A percentile compares a stretch with the other conserved stretches of the same genome.
Evolutionary conservation across 805 yeast species (phyloP).

Genomic region (Candida chilensis): DNA sequence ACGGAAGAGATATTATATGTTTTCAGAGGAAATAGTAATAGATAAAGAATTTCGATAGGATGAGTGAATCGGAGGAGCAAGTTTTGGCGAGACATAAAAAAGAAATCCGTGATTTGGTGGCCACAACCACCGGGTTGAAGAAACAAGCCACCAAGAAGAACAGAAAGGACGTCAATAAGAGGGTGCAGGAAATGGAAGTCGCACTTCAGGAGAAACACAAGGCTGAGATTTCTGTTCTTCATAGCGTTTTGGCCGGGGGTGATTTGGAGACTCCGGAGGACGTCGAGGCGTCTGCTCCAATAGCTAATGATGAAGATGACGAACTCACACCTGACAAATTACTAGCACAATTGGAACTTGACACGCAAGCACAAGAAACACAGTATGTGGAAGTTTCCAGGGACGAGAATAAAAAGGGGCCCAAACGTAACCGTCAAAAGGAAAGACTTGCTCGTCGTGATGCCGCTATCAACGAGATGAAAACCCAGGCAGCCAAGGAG

Average conservation of each 20-base stretch:
- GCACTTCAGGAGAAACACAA: constrained; percentile 46
- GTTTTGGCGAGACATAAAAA: constrained; percentile 55
- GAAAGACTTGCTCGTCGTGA: constrained; percentile 74
- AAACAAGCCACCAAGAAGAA: constrained; percentile 79
- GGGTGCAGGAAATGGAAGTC: constrained; percentile 51
- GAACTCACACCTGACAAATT: constrained; percentile 62
- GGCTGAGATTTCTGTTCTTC: constrained; percentile 24
- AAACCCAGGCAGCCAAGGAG: constrained; percentile 63
- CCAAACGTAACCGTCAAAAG: constrained; percentile 68
- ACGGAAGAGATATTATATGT: too few relatives aligned
- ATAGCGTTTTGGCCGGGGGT: constrained; percentile 2
- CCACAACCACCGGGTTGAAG: constrained; percentile 65
- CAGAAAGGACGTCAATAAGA: constrained; percentile 52
- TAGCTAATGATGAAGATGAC: constrained; percentile 21
- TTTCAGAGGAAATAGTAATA: neutral
- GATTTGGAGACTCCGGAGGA: constrained; percentile 3
- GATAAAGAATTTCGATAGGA: too few relatives aligned
- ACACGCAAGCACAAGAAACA: constrained; percentile 12
- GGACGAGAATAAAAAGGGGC: constrained; percentile 1
- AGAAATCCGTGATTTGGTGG: constrained; percentile 58
- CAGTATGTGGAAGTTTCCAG: constrained; percentile 3
- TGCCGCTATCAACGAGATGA: constrained; percentile 52
- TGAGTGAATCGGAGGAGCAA: constrained; percentile 34
- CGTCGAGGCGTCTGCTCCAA: neutral
- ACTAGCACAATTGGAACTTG: constrained; percentile 47